Percentiles rank a stretch among this genome's conserved stretches.
Evolutionary conservation across 331 rosid species (phyloP).

Genomic region (Acacia concinna): DNA sequence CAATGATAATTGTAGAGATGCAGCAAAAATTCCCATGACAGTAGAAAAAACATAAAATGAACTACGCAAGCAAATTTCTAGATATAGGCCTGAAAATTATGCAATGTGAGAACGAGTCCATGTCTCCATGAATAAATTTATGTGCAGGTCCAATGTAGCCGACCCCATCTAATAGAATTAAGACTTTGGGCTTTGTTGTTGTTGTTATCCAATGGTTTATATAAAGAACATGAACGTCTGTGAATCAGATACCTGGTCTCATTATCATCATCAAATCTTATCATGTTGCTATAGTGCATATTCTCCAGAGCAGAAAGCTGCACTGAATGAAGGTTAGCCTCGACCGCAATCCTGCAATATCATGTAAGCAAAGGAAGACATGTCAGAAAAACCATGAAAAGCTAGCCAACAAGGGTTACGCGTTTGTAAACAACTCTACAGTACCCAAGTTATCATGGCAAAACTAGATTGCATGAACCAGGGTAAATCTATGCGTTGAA

Average conservation of each 20-base stretch:
- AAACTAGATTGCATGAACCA: not conserved
- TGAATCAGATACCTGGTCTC: constrained; percentile 72
- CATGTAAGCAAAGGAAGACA: constrained; percentile 28
- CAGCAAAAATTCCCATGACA: constrained; percentile 14
- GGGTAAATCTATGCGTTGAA: not conserved
- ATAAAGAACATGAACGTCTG: constrained; percentile 18
- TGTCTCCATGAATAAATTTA: not conserved
- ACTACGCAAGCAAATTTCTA: not conserved
- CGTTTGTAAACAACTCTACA: constrained; percentile 21
- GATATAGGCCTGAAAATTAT: not conserved
- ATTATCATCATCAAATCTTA: constrained; percentile 70
- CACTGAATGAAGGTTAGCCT: constrained; percentile 58
- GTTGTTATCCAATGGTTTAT: too few relatives aligned
- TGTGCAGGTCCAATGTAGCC: constrained; percentile 23
- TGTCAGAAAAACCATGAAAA: constrained; percentile 28
- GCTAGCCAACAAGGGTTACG: constrained; percentile 8
- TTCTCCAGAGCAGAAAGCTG: constrained; percentile 90
- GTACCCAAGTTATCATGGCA: not conserved
- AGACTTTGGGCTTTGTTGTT: too few relatives aligned
- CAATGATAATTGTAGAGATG: constrained; percentile 18
- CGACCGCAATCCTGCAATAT: constrained; percentile 71
- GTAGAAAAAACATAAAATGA: not conserved
- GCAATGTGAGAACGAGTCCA: not conserved
- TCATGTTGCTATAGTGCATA: constrained; percentile 91
- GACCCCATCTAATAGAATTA: too few relatives aligned